Percentiles rank a stretch among this genome's conserved stretches.
Evolutionary conservation across 257 asterid species (phyloP).

Genomic region (Solanum sitiens): DNA sequence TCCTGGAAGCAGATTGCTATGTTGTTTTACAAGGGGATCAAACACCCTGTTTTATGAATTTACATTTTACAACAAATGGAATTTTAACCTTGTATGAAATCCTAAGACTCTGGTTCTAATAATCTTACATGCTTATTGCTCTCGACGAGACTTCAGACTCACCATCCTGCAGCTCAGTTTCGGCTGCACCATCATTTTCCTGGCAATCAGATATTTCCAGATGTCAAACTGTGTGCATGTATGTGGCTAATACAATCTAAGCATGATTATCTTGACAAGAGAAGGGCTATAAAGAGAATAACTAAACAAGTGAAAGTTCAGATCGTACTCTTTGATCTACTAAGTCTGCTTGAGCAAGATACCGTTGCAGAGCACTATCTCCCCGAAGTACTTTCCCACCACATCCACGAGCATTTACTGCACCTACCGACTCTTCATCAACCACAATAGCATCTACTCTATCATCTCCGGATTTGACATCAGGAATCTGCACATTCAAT

Average conservation of each 20-base stretch:
- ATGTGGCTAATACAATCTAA: background rate
- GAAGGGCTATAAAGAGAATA: background rate
- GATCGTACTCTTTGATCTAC: slow-evolving; percentile 32
- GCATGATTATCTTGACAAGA: background rate
- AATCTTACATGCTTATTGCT: slow-evolving; percentile 60
- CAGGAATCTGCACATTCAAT: slow-evolving; percentile 53
- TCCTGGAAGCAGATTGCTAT: background rate
- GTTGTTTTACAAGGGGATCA: slow-evolving; percentile 4
- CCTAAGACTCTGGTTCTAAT: background rate
- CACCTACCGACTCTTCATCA: slow-evolving; percentile 75
- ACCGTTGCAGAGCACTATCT: slow-evolving; percentile 57
- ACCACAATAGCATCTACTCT: slow-evolving; percentile 71
- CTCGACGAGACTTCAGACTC: slow-evolving; percentile 56
- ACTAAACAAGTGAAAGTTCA: background rate
- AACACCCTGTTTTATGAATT: background rate
- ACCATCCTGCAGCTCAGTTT: slow-evolving; percentile 33
- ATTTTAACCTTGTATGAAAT: background rate
- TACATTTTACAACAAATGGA: slow-evolving; percentile 3
- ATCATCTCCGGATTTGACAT: slow-evolving; percentile 44
- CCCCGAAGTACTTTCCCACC: slow-evolving; percentile 78
- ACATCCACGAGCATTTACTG: slow-evolving; percentile 39
- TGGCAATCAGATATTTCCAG: slow-evolving; percentile 12
- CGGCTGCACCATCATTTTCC: slow-evolving; percentile 28
- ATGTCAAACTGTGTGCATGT: background rate
- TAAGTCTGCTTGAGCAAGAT: slow-evolving; percentile 29